phyloP scores from a whole-genome alignment of 352 stramenopile species.

The Pythium rhizo-oryzae region DNA sequence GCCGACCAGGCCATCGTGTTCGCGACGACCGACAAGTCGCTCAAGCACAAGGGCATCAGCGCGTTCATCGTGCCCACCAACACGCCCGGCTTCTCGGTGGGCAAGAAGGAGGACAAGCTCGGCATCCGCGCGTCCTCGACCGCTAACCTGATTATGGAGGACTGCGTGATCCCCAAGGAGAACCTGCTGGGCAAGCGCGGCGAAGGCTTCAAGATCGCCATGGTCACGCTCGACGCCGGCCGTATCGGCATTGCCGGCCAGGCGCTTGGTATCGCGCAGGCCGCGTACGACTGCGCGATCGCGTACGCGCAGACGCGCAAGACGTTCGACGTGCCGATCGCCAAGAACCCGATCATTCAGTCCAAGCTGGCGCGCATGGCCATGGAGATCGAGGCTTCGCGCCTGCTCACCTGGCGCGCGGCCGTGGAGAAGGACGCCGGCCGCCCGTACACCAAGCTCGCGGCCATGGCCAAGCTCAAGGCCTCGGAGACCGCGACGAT shows the following conservation, averaged over 20 bases:
- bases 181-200: constrained; percentile 85
- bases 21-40: constrained; percentile 96
- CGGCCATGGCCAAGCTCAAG: constrained; percentile 97
- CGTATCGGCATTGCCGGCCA: constrained; percentile 96
- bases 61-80: constrained; percentile 95
- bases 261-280: constrained; percentile 96
- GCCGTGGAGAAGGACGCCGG: constrained; percentile 92
- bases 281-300: constrained; percentile 95
- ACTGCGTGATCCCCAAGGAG: constrained; percentile 91
- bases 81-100: constrained; percentile 92
- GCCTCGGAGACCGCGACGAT: constrained; percentile 96
- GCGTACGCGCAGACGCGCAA: constrained; percentile 95
- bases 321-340: constrained; percentile 94
- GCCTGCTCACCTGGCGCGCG: constrained; percentile 94
- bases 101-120: constrained; percentile 98
- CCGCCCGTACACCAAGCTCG: constrained; percentile 91
- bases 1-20: constrained; percentile 95
- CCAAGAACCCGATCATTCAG: constrained; percentile 88
- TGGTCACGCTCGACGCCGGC: constrained; percentile 93
- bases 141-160: constrained; percentile 96
- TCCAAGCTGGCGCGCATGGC: constrained; percentile 95
- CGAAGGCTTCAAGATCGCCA: constrained; percentile 91
- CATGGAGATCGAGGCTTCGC: constrained; percentile 91
- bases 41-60: constrained; percentile 96
- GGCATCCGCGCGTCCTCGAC: constrained; percentile 97